Evolutionary conservation across 495 filamentous ascomycete genomes (phyloP), one percentile per base, ranked within the genome.

Genomic region (Podospora conica): DNA sequence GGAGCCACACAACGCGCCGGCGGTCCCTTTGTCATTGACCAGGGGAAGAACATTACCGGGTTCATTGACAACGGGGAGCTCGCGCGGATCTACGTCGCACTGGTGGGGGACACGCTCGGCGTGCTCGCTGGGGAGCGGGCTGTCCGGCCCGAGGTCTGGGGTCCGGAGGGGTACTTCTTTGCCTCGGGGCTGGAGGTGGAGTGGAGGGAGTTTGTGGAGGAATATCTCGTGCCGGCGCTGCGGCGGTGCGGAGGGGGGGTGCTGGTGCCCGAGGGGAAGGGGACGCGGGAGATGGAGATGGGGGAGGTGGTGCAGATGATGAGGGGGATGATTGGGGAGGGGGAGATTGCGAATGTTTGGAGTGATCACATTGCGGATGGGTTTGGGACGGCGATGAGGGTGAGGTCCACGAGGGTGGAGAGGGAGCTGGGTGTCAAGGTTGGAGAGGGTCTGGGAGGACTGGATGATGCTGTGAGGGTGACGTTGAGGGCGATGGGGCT

Each of bases 291-390:
- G 21, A 7, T 66, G 23, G 24, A 11, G 6, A 15, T 61, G 56
- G 66, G 40, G 21, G 24, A 60, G 10, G 48, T 61, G 10, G 61
- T 60, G 18, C 24, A 27, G n/a, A 57, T 65, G 18, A 48, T 69
- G 11, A 53, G 60, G 54, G 59, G 10, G 12, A 40, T 29, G 24
- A 15, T 58, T n/a, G 63, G 40, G 18, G 63, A 48, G 9, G 28
- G 21, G n/a, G 23, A 27, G 40, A 28, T n/a, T 6, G 64, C 31
- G 21, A 40, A 55, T 4, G 12, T 63, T 25, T 69, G 60, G 55
- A 63, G 64, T 56, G 21, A 55, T 15, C 64, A 66, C 15, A 69
- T 69, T 59, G 63, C 67, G 2, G 63, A 69, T 54, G 67, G 67
- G 31, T 69, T 69, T 56, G 67, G 67, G 24, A 63, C 33, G 2